Conservation (phyloP, 129 eudicot genomes). For the Cynara cardunculus region DNA sequence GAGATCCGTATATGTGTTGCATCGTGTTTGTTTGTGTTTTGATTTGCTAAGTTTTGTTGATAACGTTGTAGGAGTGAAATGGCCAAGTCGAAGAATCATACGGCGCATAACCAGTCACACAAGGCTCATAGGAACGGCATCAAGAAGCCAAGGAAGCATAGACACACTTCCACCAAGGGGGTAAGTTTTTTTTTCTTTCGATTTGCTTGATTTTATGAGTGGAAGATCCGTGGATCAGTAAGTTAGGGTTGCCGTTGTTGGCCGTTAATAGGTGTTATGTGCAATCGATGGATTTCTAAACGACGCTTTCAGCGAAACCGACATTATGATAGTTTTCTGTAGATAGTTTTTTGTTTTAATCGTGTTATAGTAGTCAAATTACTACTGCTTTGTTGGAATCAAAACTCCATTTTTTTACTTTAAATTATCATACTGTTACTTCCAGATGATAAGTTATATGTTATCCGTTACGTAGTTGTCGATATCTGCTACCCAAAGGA, state of each 20-base stretch:
- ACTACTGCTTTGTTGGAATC: neutral
- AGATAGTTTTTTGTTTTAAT: neutral
- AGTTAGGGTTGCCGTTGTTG: neutral
- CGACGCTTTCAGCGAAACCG: neutral
- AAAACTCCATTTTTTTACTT: neutral
- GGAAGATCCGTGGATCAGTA: neutral
- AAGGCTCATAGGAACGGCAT: constrained; percentile 89
- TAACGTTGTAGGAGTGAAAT: constrained; percentile 21
- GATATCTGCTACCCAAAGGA: too few species aligned
- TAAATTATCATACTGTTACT: neutral
- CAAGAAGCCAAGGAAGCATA: constrained; percentile 85
- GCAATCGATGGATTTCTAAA: neutral
- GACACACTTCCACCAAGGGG: constrained; percentile 89
- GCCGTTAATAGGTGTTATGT: neutral
- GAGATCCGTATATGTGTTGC: neutral
- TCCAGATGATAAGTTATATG: neutral
- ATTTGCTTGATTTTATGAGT: neutral
- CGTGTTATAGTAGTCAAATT: neutral
- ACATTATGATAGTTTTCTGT: neutral
- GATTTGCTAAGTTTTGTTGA: neutral
- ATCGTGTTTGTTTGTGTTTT: neutral
- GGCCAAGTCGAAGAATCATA: constrained; percentile 91
- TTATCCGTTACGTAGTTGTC: neutral
- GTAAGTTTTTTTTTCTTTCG: constrained; percentile 5
- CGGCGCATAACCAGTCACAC: constrained; percentile 81